phyloP scores from a whole-genome alignment of 352 stramenopile species.

The Globisporangium camurandrum region DNA sequence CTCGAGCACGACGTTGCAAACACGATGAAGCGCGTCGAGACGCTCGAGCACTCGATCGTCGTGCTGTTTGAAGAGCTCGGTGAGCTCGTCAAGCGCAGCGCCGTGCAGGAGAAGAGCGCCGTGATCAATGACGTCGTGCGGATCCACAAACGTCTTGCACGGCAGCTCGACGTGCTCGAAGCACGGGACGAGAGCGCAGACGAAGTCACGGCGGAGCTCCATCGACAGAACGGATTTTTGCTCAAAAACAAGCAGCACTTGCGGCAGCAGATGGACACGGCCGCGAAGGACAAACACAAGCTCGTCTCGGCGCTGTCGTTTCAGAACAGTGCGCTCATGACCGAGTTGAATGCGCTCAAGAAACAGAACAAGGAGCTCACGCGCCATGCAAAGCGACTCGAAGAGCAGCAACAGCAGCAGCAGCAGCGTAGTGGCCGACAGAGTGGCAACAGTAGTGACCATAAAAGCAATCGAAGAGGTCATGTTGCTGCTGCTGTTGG shows the following conservation, averaged over 20 bases:
- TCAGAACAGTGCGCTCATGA: conserved; percentile 60
- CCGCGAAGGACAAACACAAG: conserved; percentile 61
- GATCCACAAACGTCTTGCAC: conserved; percentile 53
- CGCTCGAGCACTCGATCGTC: conserved; percentile 43
- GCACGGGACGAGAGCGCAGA: conserved; percentile 37
- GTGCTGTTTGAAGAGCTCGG: conserved; percentile 60
- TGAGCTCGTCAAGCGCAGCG: conserved; percentile 46
- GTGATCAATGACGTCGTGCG: conserved; percentile 53
- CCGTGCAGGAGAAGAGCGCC: conserved; percentile 53
- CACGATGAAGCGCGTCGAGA: conserved; percentile 30
- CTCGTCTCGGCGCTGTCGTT: conserved; percentile 58
- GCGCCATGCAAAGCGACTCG: conserved; percentile 13
- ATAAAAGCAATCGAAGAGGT: background rate
- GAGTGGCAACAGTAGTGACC: background rate
- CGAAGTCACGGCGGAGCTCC: conserved; percentile 59
- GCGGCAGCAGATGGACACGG: conserved; percentile 49
- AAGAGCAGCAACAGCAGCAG: conserved; percentile 9
- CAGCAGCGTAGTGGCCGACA: background rate
- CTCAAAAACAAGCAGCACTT: conserved; percentile 72
- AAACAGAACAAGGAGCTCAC: conserved; percentile 66
- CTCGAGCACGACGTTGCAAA: conserved; percentile 29
- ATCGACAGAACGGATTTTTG: conserved; percentile 68
- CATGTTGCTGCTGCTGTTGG: background rate
- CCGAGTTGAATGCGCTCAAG: conserved; percentile 52
- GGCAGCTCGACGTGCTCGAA: conserved; percentile 45